These are phyloP conservation scores for Vitis rotundifolia DNA, from an alignment of 164 flowering plant species.

Conservation along the genomic window DNA sequence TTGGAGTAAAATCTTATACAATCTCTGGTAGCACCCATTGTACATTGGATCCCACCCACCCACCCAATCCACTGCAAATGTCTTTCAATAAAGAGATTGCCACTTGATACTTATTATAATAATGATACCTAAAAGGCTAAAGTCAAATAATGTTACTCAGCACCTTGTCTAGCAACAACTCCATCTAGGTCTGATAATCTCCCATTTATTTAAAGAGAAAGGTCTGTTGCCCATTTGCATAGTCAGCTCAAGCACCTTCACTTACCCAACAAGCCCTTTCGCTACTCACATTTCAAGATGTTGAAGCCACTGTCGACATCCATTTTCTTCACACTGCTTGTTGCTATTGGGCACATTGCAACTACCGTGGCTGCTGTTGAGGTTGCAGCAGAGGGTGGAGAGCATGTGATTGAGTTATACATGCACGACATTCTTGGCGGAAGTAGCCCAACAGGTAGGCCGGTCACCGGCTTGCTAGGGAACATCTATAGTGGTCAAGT, in stretches of 20 bases:
- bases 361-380: slow-evolving; percentile 19
- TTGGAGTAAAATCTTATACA: too few species aligned
- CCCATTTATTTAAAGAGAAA: too few species aligned
- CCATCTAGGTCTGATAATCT: background rate
- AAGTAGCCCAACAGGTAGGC: slow-evolving; percentile 76
- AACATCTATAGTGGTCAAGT: slow-evolving; percentile 84
- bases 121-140: too few species aligned
- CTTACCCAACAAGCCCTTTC: background rate
- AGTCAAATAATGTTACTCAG: too few species aligned
- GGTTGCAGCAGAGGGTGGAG: slow-evolving; percentile 17
- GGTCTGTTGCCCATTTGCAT: too few species aligned
- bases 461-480: slow-evolving; percentile 81
- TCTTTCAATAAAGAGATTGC: too few species aligned
- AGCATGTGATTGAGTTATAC: slow-evolving; percentile 57
- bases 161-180: slow-evolving; percentile 8
- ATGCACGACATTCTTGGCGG: slow-evolving; percentile 93
- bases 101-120: too few species aligned
- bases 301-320: slow-evolving; percentile 20
- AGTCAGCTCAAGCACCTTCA: background rate
- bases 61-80: too few species aligned
- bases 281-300: slow-evolving; percentile 17
- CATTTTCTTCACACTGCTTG: slow-evolving; percentile 21
- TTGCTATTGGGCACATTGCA: slow-evolving; percentile 18
- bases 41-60: too few species aligned
- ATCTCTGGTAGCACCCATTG: too few species aligned